Evolutionary conservation across 306 rosid species (phyloP).

Genomic region (Arachis stenosperma): DNA sequence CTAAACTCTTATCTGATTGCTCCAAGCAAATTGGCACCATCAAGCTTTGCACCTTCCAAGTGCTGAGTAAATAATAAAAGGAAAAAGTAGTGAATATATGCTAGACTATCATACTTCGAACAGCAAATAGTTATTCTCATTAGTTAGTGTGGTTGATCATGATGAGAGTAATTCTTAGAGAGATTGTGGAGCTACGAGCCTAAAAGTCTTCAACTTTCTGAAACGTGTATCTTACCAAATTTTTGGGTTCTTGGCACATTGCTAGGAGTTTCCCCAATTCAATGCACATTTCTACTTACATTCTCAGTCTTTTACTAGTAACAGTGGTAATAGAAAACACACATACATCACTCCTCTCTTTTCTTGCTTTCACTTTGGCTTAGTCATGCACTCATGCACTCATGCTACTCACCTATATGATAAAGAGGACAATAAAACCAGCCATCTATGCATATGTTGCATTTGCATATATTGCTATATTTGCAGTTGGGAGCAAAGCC

Average conservation of each 20-base stretch:
- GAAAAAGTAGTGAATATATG: not conserved
- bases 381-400: not conserved
- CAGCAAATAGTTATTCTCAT: not conserved
- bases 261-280: too few species aligned
- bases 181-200: too few species aligned
- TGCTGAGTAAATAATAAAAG: slow-evolving; percentile 43
- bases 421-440: not conserved
- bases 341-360: not conserved
- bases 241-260: too few species aligned
- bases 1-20: slow-evolving; percentile 62
- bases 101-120: slow-evolving; percentile 20
- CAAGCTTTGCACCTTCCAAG: slow-evolving; percentile 90
- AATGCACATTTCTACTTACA: too few species aligned
- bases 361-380: not conserved
- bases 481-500: not conserved
- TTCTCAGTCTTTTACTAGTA: too few species aligned
- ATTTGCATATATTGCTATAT: slow-evolving; percentile 1
- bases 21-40: slow-evolving; percentile 92
- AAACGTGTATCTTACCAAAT: too few species aligned
- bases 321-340: too few species aligned
- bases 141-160: too few species aligned
- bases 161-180: too few species aligned
- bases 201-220: too few species aligned
- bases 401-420: slow-evolving; percentile 1
- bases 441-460: not conserved